Evolutionary conservation across 306 rosid species (phyloP).

Genomic region (Styphnolobium japonicum): DNA sequence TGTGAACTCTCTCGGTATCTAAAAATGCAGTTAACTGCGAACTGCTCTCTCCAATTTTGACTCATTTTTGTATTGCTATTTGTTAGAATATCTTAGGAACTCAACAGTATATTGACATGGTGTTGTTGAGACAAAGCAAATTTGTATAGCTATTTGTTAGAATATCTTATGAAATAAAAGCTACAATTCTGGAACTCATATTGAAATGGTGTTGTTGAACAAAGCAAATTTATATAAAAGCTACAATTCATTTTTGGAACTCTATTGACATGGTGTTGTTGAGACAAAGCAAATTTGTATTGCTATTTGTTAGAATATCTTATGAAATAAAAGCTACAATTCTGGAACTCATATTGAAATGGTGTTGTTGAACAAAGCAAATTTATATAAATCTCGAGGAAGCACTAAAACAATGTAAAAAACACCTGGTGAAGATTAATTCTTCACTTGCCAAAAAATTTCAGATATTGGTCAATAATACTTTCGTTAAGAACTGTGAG

Average conservation of each 20-base stretch:
- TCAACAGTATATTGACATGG: not conserved
- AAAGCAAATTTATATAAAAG: not conserved
- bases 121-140: not conserved
- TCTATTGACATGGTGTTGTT: not conserved
- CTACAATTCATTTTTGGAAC: not conserved
- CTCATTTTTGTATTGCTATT: not conserved
- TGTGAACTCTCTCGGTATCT: not conserved
- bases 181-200: not conserved
- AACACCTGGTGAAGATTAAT: too few relatives aligned
- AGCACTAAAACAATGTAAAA: too few relatives aligned
- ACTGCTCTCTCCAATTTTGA: slow-evolving; percentile 26
- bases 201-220: not conserved
- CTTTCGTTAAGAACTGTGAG: too few relatives aligned
- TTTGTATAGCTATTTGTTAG: too few relatives aligned
- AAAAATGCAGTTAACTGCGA: not conserved
- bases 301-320: too few relatives aligned
- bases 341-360: too few relatives aligned
- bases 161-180: slow-evolving; percentile 3
- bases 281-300: not conserved
- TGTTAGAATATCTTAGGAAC: too few relatives aligned
- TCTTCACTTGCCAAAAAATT: too few relatives aligned
- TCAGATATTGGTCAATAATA: too few relatives aligned
- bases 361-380: too few relatives aligned
- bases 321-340: not conserved
- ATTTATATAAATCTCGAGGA: too few relatives aligned